Conservation (phyloP, 345 rosid genomes). For the Gossypium thurberi region DNA sequence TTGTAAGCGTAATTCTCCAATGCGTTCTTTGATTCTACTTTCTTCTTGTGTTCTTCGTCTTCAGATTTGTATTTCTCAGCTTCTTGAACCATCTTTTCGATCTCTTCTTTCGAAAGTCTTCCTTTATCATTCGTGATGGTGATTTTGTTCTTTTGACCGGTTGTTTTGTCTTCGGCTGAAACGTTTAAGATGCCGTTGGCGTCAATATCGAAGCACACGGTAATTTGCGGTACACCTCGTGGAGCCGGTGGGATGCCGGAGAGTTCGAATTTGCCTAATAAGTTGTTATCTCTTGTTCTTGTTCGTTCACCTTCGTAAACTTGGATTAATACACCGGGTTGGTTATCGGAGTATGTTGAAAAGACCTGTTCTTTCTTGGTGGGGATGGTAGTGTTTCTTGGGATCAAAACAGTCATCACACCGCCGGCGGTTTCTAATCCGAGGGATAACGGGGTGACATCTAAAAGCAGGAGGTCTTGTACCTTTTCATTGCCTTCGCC, state of each 20-base stretch:
- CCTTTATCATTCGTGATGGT: constrained; percentile 57
- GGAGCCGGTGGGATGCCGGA: too few species aligned
- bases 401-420: too few species aligned
- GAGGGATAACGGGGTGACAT: too few species aligned
- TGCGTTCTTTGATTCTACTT: constrained; percentile 47
- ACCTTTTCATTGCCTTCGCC: too few species aligned
- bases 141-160: constrained; percentile 76
- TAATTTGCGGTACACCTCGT: too few species aligned
- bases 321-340: constrained; percentile 76
- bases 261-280: constrained; percentile 43
- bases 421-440: too few species aligned
- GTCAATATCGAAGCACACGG: too few species aligned
- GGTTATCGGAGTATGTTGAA: constrained; percentile 76
- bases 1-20: constrained; percentile 54
- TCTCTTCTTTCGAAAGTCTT: constrained; percentile 58
- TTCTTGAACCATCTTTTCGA: constrained; percentile 75
- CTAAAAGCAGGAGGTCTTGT: too few species aligned
- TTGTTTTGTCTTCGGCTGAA: constrained; percentile 74
- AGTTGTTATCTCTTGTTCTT: constrained; percentile 72
- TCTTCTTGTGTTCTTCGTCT: not conserved
- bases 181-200: constrained; percentile 27
- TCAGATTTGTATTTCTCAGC: not conserved
- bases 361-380: constrained; percentile 60
- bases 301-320: constrained; percentile 75
- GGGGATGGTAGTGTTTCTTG: constrained; percentile 56